Base-by-base conservation (phyloP, 1,284 basidiomycete genomes). In the Ustilago xerochloae region DNA sequence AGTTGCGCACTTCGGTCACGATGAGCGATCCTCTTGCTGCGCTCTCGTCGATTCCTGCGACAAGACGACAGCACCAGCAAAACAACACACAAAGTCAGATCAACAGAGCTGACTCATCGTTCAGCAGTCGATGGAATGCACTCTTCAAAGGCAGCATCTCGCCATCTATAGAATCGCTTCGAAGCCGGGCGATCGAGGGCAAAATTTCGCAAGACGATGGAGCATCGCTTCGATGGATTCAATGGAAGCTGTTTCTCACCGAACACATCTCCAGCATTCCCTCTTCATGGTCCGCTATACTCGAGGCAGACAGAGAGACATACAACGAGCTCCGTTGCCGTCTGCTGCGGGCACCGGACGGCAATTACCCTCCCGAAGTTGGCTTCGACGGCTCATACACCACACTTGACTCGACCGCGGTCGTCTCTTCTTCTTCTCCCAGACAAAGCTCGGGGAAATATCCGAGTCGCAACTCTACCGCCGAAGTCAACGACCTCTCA, bases 341-440 rank as follows among this genome's bases (percentile, higher is more conserved):
- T 18, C 50, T 66, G n/a, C 58, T 76, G 15, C 58, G 70, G 9
- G 74, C 74, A n/a, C 74, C 74, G 15, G 74, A 76, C 29, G 74
- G 74, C 61, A 72, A 69, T 22, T 76, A 65, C 60, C 69, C 74
- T 12, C 74, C 74, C 46, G 62, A 73, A 24, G 59, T 70, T n/a
- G 69, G 69, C 41, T 63, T 76, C 32, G 63, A 68, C 15, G 61
- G 59, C 20, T 52, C 55, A 13, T 48, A 65, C 18, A 67, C 60
- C 16, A 64, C 50, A 2, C 46, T 61, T 6, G 39, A 54, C 1
- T 41, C 49, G 12, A 32, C 33, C 10, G 36, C 47, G 5, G 22
- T 24, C 32, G 10, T 33, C 26, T 24, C 41, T 0, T 43, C 41
- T 15, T 36, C 52, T n/a, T 55, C 56, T 16, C 26, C 61, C 13